phyloP scores from a whole-genome alignment of 805 yeast species.

The Ogataea paraovalis region DNA sequence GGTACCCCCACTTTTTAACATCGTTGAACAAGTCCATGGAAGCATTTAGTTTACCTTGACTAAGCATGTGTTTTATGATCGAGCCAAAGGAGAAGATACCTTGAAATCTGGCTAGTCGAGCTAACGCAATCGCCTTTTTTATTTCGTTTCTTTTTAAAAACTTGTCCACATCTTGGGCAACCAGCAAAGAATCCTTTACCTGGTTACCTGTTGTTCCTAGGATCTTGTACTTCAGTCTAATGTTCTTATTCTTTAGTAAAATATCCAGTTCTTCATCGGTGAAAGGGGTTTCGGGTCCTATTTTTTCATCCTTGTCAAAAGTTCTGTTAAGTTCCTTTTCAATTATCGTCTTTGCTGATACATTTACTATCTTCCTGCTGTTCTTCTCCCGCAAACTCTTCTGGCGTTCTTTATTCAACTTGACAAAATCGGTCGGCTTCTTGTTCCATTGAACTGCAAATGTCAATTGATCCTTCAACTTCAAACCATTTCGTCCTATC shows the following conservation, averaged over 20 bases:
- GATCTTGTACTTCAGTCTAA: conserved; percentile 46
- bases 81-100: conserved; percentile 64
- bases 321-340: conserved; percentile 17
- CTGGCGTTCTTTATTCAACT: neutral
- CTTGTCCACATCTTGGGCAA: conserved; percentile 49
- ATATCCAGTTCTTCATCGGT: conserved; percentile 23
- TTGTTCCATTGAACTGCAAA: neutral
- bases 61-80: conserved; percentile 48
- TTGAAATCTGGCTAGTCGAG: conserved; percentile 27
- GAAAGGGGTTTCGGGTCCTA: conserved; percentile 25
- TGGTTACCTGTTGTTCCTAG: conserved; percentile 59
- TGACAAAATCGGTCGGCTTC: neutral
- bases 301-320: conserved; percentile 12
- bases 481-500: neutral
- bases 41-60: conserved; percentile 38
- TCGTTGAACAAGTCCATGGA: conserved; percentile 49
- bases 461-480: neutral
- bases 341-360: conserved; percentile 26
- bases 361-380: conserved; percentile 20
- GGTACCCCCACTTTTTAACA: conserved; percentile 60
- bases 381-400: conserved; percentile 14
- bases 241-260: conserved; percentile 30
- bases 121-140: conserved; percentile 42
- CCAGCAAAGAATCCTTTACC: conserved; percentile 52
- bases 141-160: conserved; percentile 47